Percentiles rank a stretch among this genome's conserved stretches.
Evolutionary conservation across 176 grass and related monocot genomes (phyloP).

Genomic region (Musa troglodytarum): DNA sequence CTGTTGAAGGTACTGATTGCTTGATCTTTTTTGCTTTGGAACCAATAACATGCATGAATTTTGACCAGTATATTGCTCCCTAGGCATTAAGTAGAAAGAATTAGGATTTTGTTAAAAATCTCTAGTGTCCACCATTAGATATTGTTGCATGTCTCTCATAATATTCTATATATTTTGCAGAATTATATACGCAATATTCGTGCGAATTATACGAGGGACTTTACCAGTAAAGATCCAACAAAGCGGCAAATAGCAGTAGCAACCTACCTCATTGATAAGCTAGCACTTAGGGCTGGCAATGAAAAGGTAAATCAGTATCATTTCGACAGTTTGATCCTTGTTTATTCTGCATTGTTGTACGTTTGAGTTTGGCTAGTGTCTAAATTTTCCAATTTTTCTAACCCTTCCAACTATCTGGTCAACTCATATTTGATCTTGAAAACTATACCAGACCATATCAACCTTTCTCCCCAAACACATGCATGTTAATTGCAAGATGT

Average conservation of each 20-base stretch:
- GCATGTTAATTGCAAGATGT: no score
- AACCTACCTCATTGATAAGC: slow-evolving; percentile 98
- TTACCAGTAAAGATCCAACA: slow-evolving; percentile 50
- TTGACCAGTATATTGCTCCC: not conserved
- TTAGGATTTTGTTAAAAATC: no score
- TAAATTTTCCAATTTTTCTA: no score
- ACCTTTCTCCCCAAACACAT: no score
- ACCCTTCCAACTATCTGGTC: no score
- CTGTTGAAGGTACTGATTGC: slow-evolving; percentile 52
- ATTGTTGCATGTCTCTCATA: no score
- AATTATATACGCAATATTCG: slow-evolving; percentile 73
- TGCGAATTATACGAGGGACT: slow-evolving; percentile 81
- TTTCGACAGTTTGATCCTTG: not conserved
- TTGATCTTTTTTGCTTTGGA: not conserved
- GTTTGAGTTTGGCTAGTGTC: no score
- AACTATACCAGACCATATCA: no score
- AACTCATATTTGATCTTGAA: no score
- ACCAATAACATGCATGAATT: not conserved
- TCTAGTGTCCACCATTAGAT: no score
- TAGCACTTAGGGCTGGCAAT: slow-evolving; percentile 97
- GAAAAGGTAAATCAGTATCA: slow-evolving; percentile 61
- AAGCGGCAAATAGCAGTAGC: slow-evolving; percentile 89
- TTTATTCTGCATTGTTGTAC: slow-evolving; percentile 5
- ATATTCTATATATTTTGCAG: slow-evolving; percentile 31
- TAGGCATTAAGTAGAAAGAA: not conserved